phyloP scores from a whole-genome alignment of 495 filamentous ascomycete genomes.

The Copromyces sp. region DNA sequence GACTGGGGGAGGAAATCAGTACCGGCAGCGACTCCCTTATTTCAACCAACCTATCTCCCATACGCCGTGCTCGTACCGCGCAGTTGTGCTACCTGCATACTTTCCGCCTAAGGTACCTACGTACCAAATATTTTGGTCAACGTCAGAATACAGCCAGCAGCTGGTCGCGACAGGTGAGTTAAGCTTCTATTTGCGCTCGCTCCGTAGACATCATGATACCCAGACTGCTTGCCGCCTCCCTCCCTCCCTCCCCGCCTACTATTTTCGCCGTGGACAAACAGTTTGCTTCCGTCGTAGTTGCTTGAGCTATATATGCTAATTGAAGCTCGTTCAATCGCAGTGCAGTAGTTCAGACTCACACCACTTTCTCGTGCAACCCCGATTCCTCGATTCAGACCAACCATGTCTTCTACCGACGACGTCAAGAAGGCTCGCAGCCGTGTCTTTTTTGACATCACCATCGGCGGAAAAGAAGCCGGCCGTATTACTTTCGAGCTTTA shows the following conservation, averaged over 20 bases:
- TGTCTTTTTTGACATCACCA: constrained; percentile 84
- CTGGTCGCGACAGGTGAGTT: not conserved
- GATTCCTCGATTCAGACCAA: not conserved
- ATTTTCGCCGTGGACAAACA: not conserved
- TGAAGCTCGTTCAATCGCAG: not conserved
- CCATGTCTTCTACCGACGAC: constrained; percentile 27
- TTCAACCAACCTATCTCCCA: not conserved
- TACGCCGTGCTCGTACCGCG: not conserved
- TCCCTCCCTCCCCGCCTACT: not conserved
- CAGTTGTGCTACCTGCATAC: not conserved
- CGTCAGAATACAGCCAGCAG: not conserved
- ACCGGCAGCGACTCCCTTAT: not conserved
- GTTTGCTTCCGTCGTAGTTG: not conserved
- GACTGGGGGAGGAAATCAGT: not conserved
- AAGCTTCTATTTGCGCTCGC: not conserved
- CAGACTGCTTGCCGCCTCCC: not conserved
- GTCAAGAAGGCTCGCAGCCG: constrained; percentile 47
- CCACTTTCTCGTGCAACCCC: not conserved
- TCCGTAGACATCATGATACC: not conserved
- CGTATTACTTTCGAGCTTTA: constrained; percentile 80
- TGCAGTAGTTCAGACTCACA: not conserved
- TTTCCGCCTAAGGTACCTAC: not conserved
- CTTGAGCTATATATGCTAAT: not conserved
- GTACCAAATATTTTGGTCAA: not conserved
- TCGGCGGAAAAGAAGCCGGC: constrained; percentile 58